phyloP scores from a whole-genome alignment of 1,284 basidiomycete genomes.

The Trichosporon ovoides region DNA sequence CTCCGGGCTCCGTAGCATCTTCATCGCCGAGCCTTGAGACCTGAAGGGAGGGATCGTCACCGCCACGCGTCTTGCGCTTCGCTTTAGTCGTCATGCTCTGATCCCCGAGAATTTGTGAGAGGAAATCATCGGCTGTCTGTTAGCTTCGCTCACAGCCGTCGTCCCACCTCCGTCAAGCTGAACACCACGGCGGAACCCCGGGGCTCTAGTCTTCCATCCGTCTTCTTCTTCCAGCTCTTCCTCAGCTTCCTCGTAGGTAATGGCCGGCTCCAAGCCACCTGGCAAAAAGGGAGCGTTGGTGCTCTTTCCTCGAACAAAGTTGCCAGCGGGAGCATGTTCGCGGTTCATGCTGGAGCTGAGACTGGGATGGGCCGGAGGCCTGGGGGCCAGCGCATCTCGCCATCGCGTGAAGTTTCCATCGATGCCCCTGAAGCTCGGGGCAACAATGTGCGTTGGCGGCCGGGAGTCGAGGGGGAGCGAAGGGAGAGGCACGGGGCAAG shows the following conservation, averaged over 20 bases:
- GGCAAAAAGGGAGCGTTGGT: slow-evolving; percentile 88
- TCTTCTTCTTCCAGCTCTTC: slow-evolving; percentile 41
- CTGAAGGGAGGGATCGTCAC: slow-evolving; percentile 31
- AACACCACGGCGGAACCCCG: slow-evolving; percentile 38
- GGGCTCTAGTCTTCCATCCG: slow-evolving; percentile 45
- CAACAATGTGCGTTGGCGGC: slow-evolving; percentile 68
- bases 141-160: not conserved
- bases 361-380: slow-evolving; percentile 55
- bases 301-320: slow-evolving; percentile 88
- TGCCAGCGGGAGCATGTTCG: slow-evolving; percentile 67
- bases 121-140: slow-evolving; percentile 41
- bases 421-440: slow-evolving; percentile 71
- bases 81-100: slow-evolving; percentile 38
- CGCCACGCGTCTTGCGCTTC: slow-evolving; percentile 32
- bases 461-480: slow-evolving; percentile 62
- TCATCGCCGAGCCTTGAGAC: slow-evolving; percentile 35
- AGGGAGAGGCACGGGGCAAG: slow-evolving; percentile 41
- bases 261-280: slow-evolving; percentile 61
- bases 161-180: slow-evolving; percentile 41
- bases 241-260: slow-evolving; percentile 34
- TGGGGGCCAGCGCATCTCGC: slow-evolving; percentile 56
- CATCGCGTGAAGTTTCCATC: slow-evolving; percentile 75
- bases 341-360: slow-evolving; percentile 78
- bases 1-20: slow-evolving; percentile 21
- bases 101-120: slow-evolving; percentile 42